Base-by-base conservation (phyloP, 2,329 filamentous ascomycete species). In the Phyllosticta paracitricarpa region DNA sequence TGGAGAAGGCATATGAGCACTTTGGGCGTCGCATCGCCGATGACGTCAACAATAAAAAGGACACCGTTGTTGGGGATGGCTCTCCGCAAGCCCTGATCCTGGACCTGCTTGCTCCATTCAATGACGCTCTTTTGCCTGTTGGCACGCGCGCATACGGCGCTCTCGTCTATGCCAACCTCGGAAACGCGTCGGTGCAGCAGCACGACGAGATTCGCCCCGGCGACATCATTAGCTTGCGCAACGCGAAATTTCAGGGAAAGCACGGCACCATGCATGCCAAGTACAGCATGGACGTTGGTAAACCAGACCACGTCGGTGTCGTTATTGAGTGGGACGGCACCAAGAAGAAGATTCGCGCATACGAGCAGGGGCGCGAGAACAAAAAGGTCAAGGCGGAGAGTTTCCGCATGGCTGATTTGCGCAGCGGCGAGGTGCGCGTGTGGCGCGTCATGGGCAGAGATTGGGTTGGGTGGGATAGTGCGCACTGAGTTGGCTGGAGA, bases 311-410 rank as follows among this genome's bases (percentile, higher is more conserved):
- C 69, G 93, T 97, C 0, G 94, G 84, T 2, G 79, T 99, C 2
- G 93, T 99, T 3, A 84, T 91, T 9, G 94, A 99, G 73, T 99
- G 94, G 94, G 94, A 99, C 73, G 94, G 94, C 2, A 96, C 91
- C 51, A 96, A 97, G 83, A 96, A 96, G 82, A 97, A 97, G 81
- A 88, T 99, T 26, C 80, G 92, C 28, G 92, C 88, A 1, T 97
- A 91, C 89, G 94, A 97, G 74, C 94, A 99, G 72, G 93, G 93
- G 0, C 81, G 93, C 14, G 93, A 97, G 78, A 92, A 86, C 73
- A 93, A 89, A 75, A 97, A 97, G 79, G 87, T 95, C 60, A 94
- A 95, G 78, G 79, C 90, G 64, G 93, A 97, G 79, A 96, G 91
- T 76, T 97, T 93, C 77, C 89, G 92, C 77, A 82, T 99, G 64